These are phyloP conservation scores for Arachnopeziza araneosa DNA, from an alignment of 2,329 filamentous ascomycete species.

Conservation along the genomic window DNA sequence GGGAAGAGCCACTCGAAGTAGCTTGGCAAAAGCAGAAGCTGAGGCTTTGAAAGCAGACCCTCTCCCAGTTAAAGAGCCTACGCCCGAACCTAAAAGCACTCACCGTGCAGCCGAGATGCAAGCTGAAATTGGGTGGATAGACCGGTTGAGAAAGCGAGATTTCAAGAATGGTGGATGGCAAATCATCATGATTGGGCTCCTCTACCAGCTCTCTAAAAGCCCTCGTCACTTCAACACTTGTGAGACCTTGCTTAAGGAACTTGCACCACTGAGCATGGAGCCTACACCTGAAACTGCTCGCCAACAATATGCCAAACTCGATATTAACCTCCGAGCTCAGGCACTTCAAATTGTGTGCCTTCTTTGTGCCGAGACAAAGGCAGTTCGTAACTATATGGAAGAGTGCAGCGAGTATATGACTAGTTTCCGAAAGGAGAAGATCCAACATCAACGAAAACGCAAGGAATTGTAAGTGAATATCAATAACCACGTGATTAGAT, in stretches of 20 bases:
- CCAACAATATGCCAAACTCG: slow-evolving; percentile 65
- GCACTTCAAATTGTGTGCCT: slow-evolving; percentile 82
- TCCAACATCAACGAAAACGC: slow-evolving; percentile 79
- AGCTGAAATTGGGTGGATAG: slow-evolving; percentile 72
- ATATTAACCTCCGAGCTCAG: slow-evolving; percentile 76
- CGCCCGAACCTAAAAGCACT: slow-evolving; percentile 40
- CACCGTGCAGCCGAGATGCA: slow-evolving; percentile 75
- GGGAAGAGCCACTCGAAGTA: slow-evolving; percentile 75
- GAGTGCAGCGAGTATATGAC: slow-evolving; percentile 94
- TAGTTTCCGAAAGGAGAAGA: slow-evolving; percentile 88
- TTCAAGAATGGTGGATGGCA: slow-evolving; percentile 90
- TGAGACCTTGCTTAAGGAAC: slow-evolving; percentile 70
- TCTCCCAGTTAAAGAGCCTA: slow-evolving; percentile 34
- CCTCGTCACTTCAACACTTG: slow-evolving; percentile 65
- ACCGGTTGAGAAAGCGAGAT: slow-evolving; percentile 74
- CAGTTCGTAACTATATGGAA: slow-evolving; percentile 82
- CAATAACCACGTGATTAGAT: slow-evolving; percentile 5
- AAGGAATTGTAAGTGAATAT: slow-evolving; percentile 52
- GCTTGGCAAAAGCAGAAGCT: slow-evolving; percentile 74
- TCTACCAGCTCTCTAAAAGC: slow-evolving; percentile 78
- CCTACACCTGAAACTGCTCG: slow-evolving; percentile 70
- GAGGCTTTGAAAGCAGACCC: slow-evolving; percentile 57
- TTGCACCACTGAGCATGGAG: slow-evolving; percentile 74
- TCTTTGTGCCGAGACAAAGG: slow-evolving; percentile 79
- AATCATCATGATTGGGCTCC: slow-evolving; percentile 76